Evolutionary conservation across 2,329 filamentous ascomycete species (phyloP).

Genomic region (Coniochaeta sp.): DNA sequence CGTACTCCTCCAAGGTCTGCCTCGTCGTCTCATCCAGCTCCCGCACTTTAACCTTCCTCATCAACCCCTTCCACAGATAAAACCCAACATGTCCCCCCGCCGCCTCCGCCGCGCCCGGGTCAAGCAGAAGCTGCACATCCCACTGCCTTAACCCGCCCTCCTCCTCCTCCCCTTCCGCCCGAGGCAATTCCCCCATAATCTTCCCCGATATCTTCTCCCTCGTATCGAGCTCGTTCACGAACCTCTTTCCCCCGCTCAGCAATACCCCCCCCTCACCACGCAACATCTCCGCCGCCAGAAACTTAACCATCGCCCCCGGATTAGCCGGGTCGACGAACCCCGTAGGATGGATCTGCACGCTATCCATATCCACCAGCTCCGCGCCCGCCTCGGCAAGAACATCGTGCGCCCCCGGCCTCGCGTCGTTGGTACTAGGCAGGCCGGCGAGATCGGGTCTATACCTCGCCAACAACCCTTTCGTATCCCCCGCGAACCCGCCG

Average conservation of each 20-base stretch:
- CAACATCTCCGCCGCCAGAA: constrained; percentile 57
- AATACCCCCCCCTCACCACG: constrained; percentile 57
- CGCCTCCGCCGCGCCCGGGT: constrained; percentile 48
- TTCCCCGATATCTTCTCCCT: constrained; percentile 47
- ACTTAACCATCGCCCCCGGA: constrained; percentile 42
- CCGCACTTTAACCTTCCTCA: constrained; percentile 46
- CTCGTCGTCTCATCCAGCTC: constrained; percentile 36
- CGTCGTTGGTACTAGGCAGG: constrained; percentile 57
- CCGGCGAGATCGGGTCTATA: constrained; percentile 53
- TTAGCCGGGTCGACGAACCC: constrained; percentile 52
- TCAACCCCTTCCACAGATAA: constrained; percentile 55
- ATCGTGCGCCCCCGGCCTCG: constrained; percentile 44
- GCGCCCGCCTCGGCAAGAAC: constrained; percentile 32
- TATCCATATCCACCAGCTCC: constrained; percentile 42
- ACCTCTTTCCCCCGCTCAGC: constrained; percentile 40
- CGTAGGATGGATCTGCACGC: constrained; percentile 59
- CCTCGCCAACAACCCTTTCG: constrained; percentile 44
- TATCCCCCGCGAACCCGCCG: constrained; percentile 58
- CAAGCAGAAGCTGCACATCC: constrained; percentile 51
- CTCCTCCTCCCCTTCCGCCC: constrained; percentile 14
- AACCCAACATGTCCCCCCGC: constrained; percentile 52
- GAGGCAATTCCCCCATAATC: constrained; percentile 30
- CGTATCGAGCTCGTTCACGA: constrained; percentile 57
- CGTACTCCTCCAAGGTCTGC: constrained; percentile 41
- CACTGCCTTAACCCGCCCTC: constrained; percentile 39